Conservation (phyloP, 495 filamentous ascomycete species). For the Neurospora sp. region DNA sequence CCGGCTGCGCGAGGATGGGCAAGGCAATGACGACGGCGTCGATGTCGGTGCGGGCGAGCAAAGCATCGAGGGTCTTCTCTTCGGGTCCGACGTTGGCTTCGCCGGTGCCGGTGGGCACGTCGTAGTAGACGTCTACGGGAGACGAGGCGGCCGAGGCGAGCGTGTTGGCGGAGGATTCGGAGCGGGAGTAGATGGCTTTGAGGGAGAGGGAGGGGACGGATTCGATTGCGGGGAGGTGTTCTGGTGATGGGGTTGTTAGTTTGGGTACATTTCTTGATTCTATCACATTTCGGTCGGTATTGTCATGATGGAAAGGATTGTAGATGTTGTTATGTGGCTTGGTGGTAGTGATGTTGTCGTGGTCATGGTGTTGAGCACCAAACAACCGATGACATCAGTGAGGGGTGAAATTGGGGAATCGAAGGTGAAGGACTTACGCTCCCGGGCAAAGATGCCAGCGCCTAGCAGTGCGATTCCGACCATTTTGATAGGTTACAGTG, state of each 20-base stretch:
- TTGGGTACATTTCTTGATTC: neutral
- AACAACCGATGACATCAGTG: neutral
- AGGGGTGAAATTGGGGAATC: neutral
- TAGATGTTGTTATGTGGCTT: slow-evolving; percentile 5
- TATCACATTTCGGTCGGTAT: neutral
- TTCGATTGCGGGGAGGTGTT: slow-evolving; percentile 41
- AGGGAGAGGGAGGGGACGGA: slow-evolving; percentile 32
- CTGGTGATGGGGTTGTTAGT: slow-evolving; percentile 4
- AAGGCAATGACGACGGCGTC: slow-evolving; percentile 59
- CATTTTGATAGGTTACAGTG: slow-evolving; percentile 6
- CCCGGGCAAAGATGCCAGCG: slow-evolving; percentile 43
- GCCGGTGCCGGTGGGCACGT: slow-evolving; percentile 41
- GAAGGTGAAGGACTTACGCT: slow-evolving; percentile 18
- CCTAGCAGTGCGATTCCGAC: slow-evolving; percentile 57
- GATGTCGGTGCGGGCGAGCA: slow-evolving; percentile 57
- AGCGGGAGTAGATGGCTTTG: slow-evolving; percentile 54
- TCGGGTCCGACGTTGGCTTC: neutral
- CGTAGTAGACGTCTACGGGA: slow-evolving; percentile 40
- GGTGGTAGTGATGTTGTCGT: neutral
- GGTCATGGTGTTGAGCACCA: neutral
- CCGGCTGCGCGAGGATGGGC: slow-evolving; percentile 50
- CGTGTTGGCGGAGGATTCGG: slow-evolving; percentile 30
- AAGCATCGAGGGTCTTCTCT: slow-evolving; percentile 39
- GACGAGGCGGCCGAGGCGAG: slow-evolving; percentile 22
- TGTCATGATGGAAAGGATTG: neutral